Base-by-base conservation (phyloP, 2,329 filamentous ascomycete species). In the Nigrograna mackinnonii region DNA sequence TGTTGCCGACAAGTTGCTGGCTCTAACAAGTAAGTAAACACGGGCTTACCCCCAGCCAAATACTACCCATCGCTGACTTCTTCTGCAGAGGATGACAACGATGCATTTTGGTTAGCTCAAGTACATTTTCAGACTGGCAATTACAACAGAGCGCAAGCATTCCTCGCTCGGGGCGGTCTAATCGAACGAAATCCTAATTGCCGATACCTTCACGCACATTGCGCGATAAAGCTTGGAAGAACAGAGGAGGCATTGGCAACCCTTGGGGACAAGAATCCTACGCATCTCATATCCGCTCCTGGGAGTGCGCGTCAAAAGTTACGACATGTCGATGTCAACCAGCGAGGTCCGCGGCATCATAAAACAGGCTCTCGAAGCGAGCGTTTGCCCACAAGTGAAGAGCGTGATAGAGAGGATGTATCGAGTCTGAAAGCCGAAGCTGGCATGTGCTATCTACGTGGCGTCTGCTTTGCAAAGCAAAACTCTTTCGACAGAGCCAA, bases 71-170 rank as follows among this genome's bases (percentile, higher is more conserved):
- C n/a, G n/a, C n/a, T n/a, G n/a, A n/a, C n/a, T n/a, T n/a, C n/a
- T 12, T 19, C 5, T 22, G 6, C 53, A 96, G 94, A 91, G 62
- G 88, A 92, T 67, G 91, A 96, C 61, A 86, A 89, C 52, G 94
- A 99, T 68, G 92, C 91, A 30, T 96, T 96, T 65, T 96, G 91
- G 87, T 85, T 99, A 32, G 94, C 94, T n/a, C 92, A 97, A 71
- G 90, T 96, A 26, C 92, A 99, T 71, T 99, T 97, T 72, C 87
- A 86, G 38, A 94, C 90, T 36, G 91, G 90, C 58, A 96, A 97
- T 75, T 96, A 95, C 69, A 94, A 87, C 6, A 87, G 94, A 58
- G 91, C 94, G 3, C 86, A 96, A 58, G 82, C 89, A 18, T 88
- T 96, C 52, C 83, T 99, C 48, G 83, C 85, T 21, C 86, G 89